Base-by-base conservation (phyloP, 805 yeast species). In the Wickerhamomyces bisporus region DNA sequence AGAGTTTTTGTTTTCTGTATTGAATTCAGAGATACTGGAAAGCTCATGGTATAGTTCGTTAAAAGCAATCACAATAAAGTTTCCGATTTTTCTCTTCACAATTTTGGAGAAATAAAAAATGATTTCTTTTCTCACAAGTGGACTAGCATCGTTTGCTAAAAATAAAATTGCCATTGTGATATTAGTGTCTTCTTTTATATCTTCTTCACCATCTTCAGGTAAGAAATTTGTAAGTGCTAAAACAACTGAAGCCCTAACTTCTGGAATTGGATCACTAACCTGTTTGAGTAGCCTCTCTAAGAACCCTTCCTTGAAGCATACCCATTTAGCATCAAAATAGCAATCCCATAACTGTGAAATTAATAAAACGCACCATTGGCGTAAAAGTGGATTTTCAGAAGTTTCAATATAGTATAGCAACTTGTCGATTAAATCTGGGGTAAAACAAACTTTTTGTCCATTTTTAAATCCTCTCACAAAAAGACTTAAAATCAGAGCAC, bases 351-450 rank as follows among this genome's bases (percentile, higher is more conserved):
- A 62, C 50, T 86, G 91, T 0, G 93, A 79, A 17, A 88, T 67
- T 29, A 91, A 66, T 28, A 91, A 64, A 12, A 83, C 76, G 47
- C 96, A 81, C 98, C 98, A 93, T 55, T 93, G 97, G 44, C 98
- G 74, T 23, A 93, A 64, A 21, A 87, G 61, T 1, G 98, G 96
- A 41, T 83, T 80, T 41, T 87, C 96, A 2, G 91, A 78, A 10
- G 76, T 70, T 29, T 78, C 78, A 40, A 82, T 68, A 52, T 84
- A 85, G 32, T 65, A 66, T 33, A 82, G 62, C 43, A 95, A 71
- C 28, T 84, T 84, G 28, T 71, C 70, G 13, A 85, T 70, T 14
- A 93, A 68, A 36, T 85, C 94, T 6, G 81, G 68, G 5, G 84
- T 81, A 46, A 85, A 79, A 45, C 95, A 81, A 23, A 84, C 68